phyloP scores from a whole-genome alignment of 179 eudicot species.

The Beta lomatogona region DNA sequence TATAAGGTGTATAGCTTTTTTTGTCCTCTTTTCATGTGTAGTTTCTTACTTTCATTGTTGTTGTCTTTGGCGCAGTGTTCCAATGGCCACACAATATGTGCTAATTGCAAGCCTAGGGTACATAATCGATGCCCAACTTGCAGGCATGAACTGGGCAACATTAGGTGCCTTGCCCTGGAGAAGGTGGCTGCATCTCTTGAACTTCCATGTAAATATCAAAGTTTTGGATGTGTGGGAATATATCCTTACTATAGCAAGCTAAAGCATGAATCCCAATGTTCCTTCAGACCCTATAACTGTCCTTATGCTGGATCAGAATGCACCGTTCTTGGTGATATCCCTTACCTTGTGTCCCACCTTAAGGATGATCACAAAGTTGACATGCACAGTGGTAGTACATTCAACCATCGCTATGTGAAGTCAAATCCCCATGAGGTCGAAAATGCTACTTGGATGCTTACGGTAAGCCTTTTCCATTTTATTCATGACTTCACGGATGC shows the following conservation, averaged over 20 bases:
- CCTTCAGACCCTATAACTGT: conserved; percentile 73
- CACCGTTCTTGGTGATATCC: conserved; percentile 67
- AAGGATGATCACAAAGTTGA: conserved; percentile 85
- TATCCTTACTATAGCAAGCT: conserved; percentile 84
- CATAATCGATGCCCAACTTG: conserved; percentile 91
- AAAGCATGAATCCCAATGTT: conserved; percentile 73
- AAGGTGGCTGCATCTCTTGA: conserved; percentile 87
- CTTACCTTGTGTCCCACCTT: conserved; percentile 63
- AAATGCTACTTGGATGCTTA: conserved; percentile 91
- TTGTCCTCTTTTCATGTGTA: background rate
- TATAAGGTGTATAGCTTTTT: background rate
- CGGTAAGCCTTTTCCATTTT: conserved; percentile 38
- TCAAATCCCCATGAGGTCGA: conserved; percentile 82
- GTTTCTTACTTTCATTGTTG: background rate
- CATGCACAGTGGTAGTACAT: conserved; percentile 82
- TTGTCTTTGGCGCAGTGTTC: conserved; percentile 53
- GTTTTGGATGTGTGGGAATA: conserved; percentile 67
- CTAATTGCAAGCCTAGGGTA: conserved; percentile 81
- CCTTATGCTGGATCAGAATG: conserved; percentile 90
- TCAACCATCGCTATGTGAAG: conserved; percentile 85
- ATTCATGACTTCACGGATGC: no score
- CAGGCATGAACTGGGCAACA: conserved; percentile 88
- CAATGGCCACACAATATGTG: conserved; percentile 81
- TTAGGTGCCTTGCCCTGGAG: conserved; percentile 77
- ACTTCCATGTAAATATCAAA: conserved; percentile 81